These are phyloP conservation scores for Neopestalotiopsis sp. DNA, from an alignment of 2,329 filamentous ascomycete genomes.

Conservation along the genomic window DNA sequence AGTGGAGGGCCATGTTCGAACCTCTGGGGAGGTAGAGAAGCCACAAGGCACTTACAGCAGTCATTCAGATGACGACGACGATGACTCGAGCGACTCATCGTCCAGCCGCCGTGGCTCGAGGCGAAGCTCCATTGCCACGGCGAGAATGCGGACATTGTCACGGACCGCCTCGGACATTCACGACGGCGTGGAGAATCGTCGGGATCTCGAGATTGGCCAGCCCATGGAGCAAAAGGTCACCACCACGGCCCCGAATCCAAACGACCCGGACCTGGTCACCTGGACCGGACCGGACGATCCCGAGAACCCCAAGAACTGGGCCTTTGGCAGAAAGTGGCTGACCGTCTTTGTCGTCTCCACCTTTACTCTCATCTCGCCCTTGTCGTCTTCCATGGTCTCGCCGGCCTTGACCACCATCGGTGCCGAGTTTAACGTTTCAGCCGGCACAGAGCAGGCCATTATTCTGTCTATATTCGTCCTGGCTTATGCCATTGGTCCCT, in stretches of 20 bases:
- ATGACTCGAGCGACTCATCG: constrained; percentile 9
- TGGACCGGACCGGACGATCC: constrained; percentile 60
- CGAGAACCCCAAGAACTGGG: constrained; percentile 61
- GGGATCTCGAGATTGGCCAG: constrained; percentile 40
- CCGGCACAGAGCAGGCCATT: constrained; percentile 44
- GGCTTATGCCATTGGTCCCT: constrained; percentile 57
- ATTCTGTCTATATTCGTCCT: constrained; percentile 58
- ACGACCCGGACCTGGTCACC: constrained; percentile 47
- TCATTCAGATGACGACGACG: constrained; percentile 3
- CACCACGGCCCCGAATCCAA: constrained; percentile 30
- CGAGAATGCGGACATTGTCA: constrained; percentile 29
- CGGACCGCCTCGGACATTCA: constrained; percentile 43
- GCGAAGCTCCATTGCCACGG: constrained; percentile 3
- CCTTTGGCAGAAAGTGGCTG: constrained; percentile 59
- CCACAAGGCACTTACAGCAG: neutral
- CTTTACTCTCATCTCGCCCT: constrained; percentile 65
- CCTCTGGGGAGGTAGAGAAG: constrained; percentile 10
- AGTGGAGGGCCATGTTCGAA: neutral
- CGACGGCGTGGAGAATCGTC: constrained; percentile 43
- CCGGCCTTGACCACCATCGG: constrained; percentile 56
- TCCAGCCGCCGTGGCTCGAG: neutral
- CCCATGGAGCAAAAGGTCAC: constrained; percentile 27
- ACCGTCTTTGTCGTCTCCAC: constrained; percentile 58
- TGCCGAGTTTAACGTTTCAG: constrained; percentile 56
- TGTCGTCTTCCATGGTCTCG: constrained; percentile 63